Percentiles rank a stretch among this genome's conserved stretches.
phyloP scores from a whole-genome alignment of 345 rosid genomes.

The Gossypium herbaceum region DNA sequence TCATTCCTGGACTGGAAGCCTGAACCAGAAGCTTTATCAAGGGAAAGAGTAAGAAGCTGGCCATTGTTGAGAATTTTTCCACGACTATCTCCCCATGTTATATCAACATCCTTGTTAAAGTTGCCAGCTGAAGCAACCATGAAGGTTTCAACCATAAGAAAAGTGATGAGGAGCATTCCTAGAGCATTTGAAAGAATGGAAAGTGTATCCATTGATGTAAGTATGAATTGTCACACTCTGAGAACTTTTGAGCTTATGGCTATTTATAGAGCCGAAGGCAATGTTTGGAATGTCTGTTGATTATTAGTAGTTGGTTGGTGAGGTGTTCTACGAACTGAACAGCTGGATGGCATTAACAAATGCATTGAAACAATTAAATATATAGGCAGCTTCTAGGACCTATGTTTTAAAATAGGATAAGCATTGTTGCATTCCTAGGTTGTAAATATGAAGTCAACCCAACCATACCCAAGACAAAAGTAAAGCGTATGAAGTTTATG shows the following conservation, averaged over 20 bases:
- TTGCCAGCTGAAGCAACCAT: neutral
- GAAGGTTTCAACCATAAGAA: neutral
- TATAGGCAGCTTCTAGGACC: neutral
- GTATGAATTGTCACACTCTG: neutral
- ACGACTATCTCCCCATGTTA: neutral
- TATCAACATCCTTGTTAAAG: neutral
- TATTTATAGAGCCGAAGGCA: neutral
- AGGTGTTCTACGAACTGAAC: neutral
- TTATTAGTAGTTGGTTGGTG: neutral
- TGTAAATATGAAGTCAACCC: neutral
- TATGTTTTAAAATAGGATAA: neutral
- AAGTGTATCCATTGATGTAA: neutral
- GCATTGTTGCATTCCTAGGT: neutral
- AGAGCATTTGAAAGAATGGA: neutral
- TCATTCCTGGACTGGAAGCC: neutral
- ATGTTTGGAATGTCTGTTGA: neutral
- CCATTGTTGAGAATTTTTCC: neutral
- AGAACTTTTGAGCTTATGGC: neutral
- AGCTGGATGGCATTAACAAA: neutral
- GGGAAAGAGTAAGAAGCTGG: neutral
- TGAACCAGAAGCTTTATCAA: neutral
- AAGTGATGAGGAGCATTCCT: neutral
- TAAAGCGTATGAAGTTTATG: neutral
- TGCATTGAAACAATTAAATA: neutral
- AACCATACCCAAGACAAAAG: neutral